Base-by-base conservation (phyloP, 2,329 filamentous ascomycete genomes). In the Akanthomyces muscarius region DNA sequence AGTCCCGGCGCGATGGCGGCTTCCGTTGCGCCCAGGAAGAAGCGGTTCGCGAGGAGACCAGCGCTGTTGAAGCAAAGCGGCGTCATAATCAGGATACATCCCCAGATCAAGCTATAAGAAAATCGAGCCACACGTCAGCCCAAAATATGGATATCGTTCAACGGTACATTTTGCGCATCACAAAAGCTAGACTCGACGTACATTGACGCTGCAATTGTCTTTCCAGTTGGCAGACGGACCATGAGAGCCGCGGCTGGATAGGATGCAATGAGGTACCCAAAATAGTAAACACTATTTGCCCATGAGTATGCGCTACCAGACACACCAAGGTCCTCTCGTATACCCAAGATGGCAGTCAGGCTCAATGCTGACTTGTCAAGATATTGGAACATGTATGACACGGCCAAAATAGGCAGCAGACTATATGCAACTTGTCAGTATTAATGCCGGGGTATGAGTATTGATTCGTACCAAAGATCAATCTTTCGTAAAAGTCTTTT, bases 401-500 rank as follows among this genome's bases (percentile, higher is more conserved):
- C 77, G 62, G 74, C 83, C 75, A 81, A 77, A 62, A 80, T 65
- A 3, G 79, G 86, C 71, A 87, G 79, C 30, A 85, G 66, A 71
- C 79, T 80, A 38, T 2, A 21, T 30, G 1, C 14, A n/a, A 51
- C 1, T 1, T 38, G 23, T 62, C 45, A 62, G 21, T 42, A 18
- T 13, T 36, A 36, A 13, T n/a, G 2, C 18, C 42, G 10, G 18
- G 14, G 5, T 2, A 25, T 25, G 10, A 6, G 2, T n/a, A 5
- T 14, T 10, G 14, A 6, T 16, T 25, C 73, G 69, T 86, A 82
- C 80, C 78, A 81, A 18, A 45, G 41, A 71, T 89, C 87, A 64
- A 89, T 88, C 60, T 78, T 83, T 21, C 78, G 74, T n/a, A 89
- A 69, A 18, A 89, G 70, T n/a, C 83, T 75, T 66, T 80, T 83